Evolutionary conservation across 2,329 filamentous ascomycete genomes (phyloP).

Genomic region (Allantophomopsis lycopodina): DNA sequence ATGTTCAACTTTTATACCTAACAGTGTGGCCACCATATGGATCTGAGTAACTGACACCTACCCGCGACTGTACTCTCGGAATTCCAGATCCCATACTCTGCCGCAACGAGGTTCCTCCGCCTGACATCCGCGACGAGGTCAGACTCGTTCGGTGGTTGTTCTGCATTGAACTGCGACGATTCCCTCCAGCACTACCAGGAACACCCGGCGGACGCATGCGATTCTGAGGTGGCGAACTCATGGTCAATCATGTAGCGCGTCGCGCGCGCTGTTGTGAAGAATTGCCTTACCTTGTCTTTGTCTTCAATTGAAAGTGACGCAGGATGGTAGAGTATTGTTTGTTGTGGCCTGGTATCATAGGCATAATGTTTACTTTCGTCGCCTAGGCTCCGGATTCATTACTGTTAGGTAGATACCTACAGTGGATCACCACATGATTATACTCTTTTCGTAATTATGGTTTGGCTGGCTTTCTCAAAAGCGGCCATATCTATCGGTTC

Average conservation of each 20-base stretch:
- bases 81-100: not conserved
- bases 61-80: conserved; percentile 1
- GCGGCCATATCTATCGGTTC: no score
- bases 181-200: not conserved
- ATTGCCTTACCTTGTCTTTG: no score
- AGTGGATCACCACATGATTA: no score
- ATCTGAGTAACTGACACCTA: not conserved
- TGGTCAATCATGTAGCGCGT: not conserved
- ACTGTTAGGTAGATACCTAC: no score
- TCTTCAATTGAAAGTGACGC: no score
- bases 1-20: not conserved
- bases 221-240: not conserved
- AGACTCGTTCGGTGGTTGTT: not conserved
- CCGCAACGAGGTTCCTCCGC: not conserved
- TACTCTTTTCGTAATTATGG: no score
- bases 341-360: no score
- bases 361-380: no score
- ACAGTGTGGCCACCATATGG: not conserved
- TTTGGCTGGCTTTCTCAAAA: no score
- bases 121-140: not conserved
- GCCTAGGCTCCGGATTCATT: no score
- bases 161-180: not conserved
- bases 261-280: not conserved
- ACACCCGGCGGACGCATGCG: not conserved
- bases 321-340: no score